Evolutionary conservation across 371 early-diverging fungal species (phyloP), one percentile per base, ranked within the genome.

Genomic region (Mucor lusitanicus): DNA sequence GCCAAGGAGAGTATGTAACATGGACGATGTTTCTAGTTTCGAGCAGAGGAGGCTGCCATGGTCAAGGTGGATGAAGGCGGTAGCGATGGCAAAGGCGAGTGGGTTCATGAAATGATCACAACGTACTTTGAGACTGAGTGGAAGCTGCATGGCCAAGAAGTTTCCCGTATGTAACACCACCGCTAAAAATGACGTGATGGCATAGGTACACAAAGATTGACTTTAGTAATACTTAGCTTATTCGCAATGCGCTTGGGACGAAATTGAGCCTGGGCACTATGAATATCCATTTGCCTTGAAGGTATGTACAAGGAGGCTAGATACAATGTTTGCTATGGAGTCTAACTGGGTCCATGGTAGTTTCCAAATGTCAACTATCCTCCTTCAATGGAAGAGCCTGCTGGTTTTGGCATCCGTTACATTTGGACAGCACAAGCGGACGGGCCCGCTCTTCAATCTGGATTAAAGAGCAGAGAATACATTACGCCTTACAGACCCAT

Each of bases 261-360:
- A 85, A 57, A 64, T 85, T 42, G 76, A 80, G 4, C 67, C 80
- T 8, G 83, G 84, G 5, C 55, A 70, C 8, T 77, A 85, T 72
- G 73, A 71, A 25, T 85, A 72, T 69, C 81, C 86, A 5, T 85
- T 85, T 70, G 84, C 86, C 6, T 74, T 85, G 56, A 85, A 85
- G 71, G 86, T 84, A 70, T 13, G 30, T 25, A 48, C 3, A 3
- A 6, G 6, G 2, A 30, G 30, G 30, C 30, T 30, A 6, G 30
- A 30, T 30, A 30, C 48, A 59, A 37, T 28, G 19, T 40, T 27
- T 32, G 27, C 3, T 53, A 23, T 8, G n/a, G 23, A n/a, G 13
- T 17, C 35, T 25, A 2, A 27, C n/a, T 3, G 28, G 28, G 12
- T 15, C 28, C 27, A 46, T 27, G n/a, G 35, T 37, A 79, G 79